phyloP scores from a whole-genome alignment of 73 alveolate genomes.

The Tetrahymena borealis region DNA sequence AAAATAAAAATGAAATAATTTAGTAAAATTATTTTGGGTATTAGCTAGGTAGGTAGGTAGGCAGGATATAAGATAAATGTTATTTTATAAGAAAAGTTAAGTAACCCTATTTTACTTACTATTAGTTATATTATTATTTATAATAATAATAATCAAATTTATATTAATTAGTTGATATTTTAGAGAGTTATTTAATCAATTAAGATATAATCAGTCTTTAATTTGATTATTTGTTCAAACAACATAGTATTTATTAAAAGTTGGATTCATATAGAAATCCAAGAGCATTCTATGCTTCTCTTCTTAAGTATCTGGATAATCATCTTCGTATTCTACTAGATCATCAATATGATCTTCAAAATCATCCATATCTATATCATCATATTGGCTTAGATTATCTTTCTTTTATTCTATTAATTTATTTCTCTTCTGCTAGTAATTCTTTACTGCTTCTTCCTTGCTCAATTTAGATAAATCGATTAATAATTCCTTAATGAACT shows the following conservation, averaged over 20 bases:
- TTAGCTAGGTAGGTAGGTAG: no score
- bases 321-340: background rate
- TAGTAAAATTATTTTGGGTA: no score
- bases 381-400: background rate
- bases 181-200: background rate
- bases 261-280: constrained; percentile 42
- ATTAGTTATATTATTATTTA: no score
- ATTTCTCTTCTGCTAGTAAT: constrained; percentile 12
- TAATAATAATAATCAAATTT: no score
- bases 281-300: background rate
- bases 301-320: background rate
- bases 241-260: constrained; percentile 4
- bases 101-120: no score
- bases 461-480: background rate
- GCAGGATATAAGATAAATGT: no score
- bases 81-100: no score
- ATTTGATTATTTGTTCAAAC: background rate
- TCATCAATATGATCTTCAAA: constrained; percentile 21
- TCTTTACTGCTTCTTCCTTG: constrained; percentile 14
- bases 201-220: background rate
- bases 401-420: constrained; percentile 4
- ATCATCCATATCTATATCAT: constrained; percentile 2
- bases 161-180: background rate
- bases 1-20: no score
- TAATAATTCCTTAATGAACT: constrained; percentile 9